Evolutionary conservation across 2,329 filamentous ascomycete genomes (phyloP), one percentile per base, ranked within the genome.

Genomic region (Verticillium albo-atrum): DNA sequence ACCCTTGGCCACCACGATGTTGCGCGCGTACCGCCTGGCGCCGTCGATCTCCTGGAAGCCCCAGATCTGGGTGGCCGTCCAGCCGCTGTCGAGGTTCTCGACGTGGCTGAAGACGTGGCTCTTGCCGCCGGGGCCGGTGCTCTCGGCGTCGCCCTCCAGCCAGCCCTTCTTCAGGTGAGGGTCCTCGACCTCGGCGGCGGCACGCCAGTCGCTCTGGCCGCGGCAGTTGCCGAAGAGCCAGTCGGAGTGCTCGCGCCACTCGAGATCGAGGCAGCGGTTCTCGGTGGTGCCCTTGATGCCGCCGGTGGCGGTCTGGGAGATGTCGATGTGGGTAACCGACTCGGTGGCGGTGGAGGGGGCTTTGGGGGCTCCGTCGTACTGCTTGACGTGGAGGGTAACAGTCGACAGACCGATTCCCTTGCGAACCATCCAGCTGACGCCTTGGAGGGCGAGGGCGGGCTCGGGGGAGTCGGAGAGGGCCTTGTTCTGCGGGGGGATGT

Each of bases 201-300:
- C 70, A 60, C 84, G 65, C 70, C 81, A 86, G 53, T 78, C 74
- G 51, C 81, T 84, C 61, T 79, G 80, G 60, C 89, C 90, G 56
- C 78, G 77, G 63, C 95, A 82, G 58, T 75, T 77, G 60, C 92
- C 92, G 72, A 96, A 97, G 65, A 96, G 83, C 80, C 87, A 88
- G 78, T 97, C 92, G 26, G 77, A 77, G 78, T 93, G 90, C 63
- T 84, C 82, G 66, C 89, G 87, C 65, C 66, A 72, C 58, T 66
- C 66, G 71, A 74, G 69, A 76, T 86, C 83, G 57, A 83, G 67
- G 69, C 77, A 82, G 60, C 84, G 83, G 64, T 73, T 71, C 79
- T 86, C 84, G 50, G 77, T 70, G 55, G 78, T 92, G 67, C 85
- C 87, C 68, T 84, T 84, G 63, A 96, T 78, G 58, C 87, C 89